Conservation (phyloP, 352 stramenopile genomes). For the Phytophthora niederhauseri region DNA sequence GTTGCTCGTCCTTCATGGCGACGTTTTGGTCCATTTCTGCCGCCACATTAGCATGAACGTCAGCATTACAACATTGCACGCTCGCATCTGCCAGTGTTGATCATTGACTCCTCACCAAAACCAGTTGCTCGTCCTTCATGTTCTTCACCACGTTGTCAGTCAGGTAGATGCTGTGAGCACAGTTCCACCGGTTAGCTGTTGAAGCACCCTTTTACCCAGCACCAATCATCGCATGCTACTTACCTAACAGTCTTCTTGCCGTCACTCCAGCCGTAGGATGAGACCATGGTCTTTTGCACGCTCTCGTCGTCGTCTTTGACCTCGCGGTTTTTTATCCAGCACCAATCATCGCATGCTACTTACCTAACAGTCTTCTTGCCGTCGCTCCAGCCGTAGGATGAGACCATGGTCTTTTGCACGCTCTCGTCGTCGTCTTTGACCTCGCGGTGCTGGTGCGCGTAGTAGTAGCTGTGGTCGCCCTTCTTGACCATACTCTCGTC, state of each 20-base stretch:
- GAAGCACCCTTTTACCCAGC: not conserved
- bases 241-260: conserved; percentile 69
- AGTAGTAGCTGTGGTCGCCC: conserved; percentile 89
- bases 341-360: not conserved
- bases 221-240: not conserved
- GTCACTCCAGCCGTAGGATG: conserved; percentile 84
- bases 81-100: no score
- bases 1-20: conserved; percentile 62
- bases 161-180: conserved; percentile 67
- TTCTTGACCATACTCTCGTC: conserved; percentile 74
- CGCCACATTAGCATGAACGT: not conserved
- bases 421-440: conserved; percentile 25
- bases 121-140: conserved; percentile 65
- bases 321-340: conserved; percentile 13
- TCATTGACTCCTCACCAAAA: conserved; percentile 48
- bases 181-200: conserved; percentile 1
- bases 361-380: conserved; percentile 69
- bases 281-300: conserved; percentile 64
- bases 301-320: conserved; percentile 25
- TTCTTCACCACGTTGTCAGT: conserved; percentile 58
- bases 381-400: conserved; percentile 84
- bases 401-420: conserved; percentile 64
- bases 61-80: not conserved
- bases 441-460: conserved; percentile 59
- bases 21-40: conserved; percentile 84